Conservation (phyloP, 2,329 filamentous ascomycete genomes). For the Exophiala lecanii-corni region DNA sequence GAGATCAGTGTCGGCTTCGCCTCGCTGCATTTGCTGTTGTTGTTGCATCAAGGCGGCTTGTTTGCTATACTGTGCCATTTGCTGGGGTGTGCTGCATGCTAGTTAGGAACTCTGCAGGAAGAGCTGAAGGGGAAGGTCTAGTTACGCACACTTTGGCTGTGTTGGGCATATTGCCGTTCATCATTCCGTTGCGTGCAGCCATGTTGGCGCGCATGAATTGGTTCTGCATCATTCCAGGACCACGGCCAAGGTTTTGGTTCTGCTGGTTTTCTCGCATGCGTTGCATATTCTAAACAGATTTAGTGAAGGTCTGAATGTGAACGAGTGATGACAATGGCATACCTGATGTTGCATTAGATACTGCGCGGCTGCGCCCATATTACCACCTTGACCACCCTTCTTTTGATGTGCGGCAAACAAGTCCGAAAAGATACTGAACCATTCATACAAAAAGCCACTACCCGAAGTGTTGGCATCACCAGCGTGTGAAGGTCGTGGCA, state of each 20-base stretch:
- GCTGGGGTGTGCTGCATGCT: slow-evolving; percentile 24
- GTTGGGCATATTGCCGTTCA: slow-evolving; percentile 24
- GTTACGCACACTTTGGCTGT: slow-evolving; percentile 22
- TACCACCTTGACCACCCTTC: slow-evolving; percentile 36
- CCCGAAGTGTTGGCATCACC: slow-evolving; percentile 60
- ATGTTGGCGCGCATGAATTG: slow-evolving; percentile 54
- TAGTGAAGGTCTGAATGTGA: slow-evolving; percentile 21
- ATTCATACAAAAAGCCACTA: slow-evolving; percentile 75
- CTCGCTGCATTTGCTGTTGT: slow-evolving; percentile 70
- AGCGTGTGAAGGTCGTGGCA: slow-evolving; percentile 59
- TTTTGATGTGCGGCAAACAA: slow-evolving; percentile 80
- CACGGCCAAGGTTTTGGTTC: slow-evolving; percentile 66
- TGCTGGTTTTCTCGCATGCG: slow-evolving; percentile 69
- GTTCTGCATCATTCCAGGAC: slow-evolving; percentile 52
- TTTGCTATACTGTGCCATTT: slow-evolving; percentile 20
- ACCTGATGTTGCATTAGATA: slow-evolving; percentile 84
- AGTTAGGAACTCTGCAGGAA: slow-evolving; percentile 10
- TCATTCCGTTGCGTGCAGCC: slow-evolving; percentile 19
- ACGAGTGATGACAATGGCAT: slow-evolving; percentile 40
- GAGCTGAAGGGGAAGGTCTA: too few relatives aligned
- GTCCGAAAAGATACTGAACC: slow-evolving; percentile 98
- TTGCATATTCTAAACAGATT: slow-evolving; percentile 15
- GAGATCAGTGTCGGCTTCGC: slow-evolving; percentile 81
- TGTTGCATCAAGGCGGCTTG: slow-evolving; percentile 61
- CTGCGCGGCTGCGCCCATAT: slow-evolving; percentile 51